phyloP scores from a whole-genome alignment of 768 basidiomycete genomes.

The Rhizopogon sp. region DNA sequence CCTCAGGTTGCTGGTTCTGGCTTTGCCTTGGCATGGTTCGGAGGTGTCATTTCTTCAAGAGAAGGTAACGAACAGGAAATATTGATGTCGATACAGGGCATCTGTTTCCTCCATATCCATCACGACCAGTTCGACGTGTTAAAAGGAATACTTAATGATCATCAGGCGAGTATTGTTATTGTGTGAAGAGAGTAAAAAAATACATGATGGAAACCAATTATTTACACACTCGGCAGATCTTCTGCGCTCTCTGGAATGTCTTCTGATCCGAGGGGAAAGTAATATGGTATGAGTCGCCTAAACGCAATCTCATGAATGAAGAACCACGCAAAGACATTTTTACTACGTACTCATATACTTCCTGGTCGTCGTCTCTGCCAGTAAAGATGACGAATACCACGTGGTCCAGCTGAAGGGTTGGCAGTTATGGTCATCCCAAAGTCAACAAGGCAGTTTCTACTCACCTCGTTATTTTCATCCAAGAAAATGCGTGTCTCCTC shows the following conservation, averaged over 20 bases:
- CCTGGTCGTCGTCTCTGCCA: constrained; percentile 49
- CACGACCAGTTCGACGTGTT: no score
- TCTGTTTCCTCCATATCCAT: no score
- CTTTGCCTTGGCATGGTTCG: no score
- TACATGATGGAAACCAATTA: background rate
- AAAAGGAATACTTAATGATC: no score
- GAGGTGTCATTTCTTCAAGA: no score
- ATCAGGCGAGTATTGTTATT: no score
- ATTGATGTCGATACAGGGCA: no score
- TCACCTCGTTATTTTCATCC: constrained; percentile 47
- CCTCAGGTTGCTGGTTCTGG: no score
- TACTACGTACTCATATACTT: constrained; percentile 56
- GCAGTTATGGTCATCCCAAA: background rate
- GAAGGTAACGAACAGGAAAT: no score
- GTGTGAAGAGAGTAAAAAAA: background rate
- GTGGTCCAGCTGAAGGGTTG: constrained; percentile 48
- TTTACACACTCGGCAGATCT: background rate
- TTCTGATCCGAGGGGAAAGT: constrained; percentile 43
- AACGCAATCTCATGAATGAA: background rate
- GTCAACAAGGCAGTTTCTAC: background rate
- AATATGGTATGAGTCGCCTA: constrained; percentile 53
- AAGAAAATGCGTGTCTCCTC: constrained; percentile 50
- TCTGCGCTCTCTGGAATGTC: background rate
- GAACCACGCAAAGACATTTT: background rate
- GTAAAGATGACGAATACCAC: constrained; percentile 71